phyloP scores from a whole-genome alignment of 2,329 filamentous ascomycete species.

The Fusarium chuoi region DNA sequence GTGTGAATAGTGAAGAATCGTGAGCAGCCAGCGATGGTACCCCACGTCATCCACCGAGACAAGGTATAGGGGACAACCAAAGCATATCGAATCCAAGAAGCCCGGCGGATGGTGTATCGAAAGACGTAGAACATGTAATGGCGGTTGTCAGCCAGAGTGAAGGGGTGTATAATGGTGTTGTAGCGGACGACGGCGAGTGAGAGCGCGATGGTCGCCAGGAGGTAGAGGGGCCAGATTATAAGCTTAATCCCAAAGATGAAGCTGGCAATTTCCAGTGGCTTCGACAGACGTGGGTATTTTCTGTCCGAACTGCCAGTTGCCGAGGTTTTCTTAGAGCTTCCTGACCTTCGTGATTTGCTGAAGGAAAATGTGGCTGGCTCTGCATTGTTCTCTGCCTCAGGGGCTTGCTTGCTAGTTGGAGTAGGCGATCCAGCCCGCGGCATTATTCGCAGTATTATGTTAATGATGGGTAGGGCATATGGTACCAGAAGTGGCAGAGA shows the following conservation, averaged over 20 bases:
- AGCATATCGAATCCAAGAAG: constrained; percentile 71
- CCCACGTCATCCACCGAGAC: constrained; percentile 75
- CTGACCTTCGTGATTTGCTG: constrained; percentile 1
- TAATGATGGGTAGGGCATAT: constrained; percentile 52
- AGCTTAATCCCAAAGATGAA: constrained; percentile 47
- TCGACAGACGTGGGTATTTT: constrained; percentile 2
- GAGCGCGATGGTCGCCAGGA: constrained; percentile 49
- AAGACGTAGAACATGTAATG: constrained; percentile 99
- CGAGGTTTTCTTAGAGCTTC: neutral
- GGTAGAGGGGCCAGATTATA: constrained; percentile 51
- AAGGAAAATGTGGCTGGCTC: neutral
- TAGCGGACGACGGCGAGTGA: constrained; percentile 68
- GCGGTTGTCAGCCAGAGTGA: constrained; percentile 94
- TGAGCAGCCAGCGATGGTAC: constrained; percentile 63
- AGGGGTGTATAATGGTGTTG: constrained; percentile 96
- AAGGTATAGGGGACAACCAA: constrained; percentile 77
- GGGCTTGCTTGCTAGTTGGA: neutral
- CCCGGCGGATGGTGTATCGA: constrained; percentile 78
- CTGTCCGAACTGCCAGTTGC: neutral
- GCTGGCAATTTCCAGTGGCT: constrained; percentile 10
- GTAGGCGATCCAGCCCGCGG: neutral
- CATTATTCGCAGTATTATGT: constrained; percentile 14
- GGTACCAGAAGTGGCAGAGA: constrained; percentile 80
- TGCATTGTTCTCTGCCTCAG: neutral
- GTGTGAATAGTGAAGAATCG: constrained; percentile 29